phyloP scores from a whole-genome alignment of 768 basidiomycete species.

The Chlorophyllum brunneum region DNA sequence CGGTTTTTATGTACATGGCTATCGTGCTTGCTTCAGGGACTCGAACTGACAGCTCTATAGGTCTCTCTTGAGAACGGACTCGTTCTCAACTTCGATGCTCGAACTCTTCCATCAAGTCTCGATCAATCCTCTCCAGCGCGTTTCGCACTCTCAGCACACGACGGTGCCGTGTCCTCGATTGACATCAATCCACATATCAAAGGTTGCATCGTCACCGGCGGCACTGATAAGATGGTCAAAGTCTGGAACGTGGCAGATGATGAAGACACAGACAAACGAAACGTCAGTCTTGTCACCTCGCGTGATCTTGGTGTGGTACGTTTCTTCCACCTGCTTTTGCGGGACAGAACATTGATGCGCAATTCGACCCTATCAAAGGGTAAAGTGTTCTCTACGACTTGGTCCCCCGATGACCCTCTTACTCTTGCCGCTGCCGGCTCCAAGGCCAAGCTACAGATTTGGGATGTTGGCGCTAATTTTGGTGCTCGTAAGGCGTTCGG shows the following conservation, averaged over 20 bases:
- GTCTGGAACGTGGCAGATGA: conserved; percentile 88
- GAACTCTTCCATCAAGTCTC: conserved; percentile 73
- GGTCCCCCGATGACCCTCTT: conserved; percentile 93
- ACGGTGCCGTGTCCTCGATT: conserved; percentile 82
- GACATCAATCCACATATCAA: conserved; percentile 89
- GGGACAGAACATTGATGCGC: neutral
- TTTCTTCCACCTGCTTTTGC: conserved; percentile 15
- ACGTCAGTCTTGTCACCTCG: conserved; percentile 80
- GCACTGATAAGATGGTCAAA: conserved; percentile 93
- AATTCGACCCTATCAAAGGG: conserved; percentile 56
- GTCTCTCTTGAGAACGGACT: conserved; percentile 94
- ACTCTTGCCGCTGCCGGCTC: conserved; percentile 94
- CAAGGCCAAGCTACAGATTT: conserved; percentile 89
- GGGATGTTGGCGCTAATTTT: conserved; percentile 86
- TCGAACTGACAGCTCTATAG: conserved; percentile 33
- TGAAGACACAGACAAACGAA: conserved; percentile 56
- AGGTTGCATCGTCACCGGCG: conserved; percentile 91
- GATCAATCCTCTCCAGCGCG: conserved; percentile 60
- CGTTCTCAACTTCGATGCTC: conserved; percentile 88
- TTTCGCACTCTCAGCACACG: conserved; percentile 92
- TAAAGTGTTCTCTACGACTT: conserved; percentile 89
- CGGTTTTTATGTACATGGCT: conserved; percentile 69
- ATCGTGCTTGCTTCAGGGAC: neutral
- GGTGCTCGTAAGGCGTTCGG: conserved; percentile 84
- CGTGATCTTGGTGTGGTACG: conserved; percentile 88